Evolutionary conservation across 2,329 filamentous ascomycete genomes (phyloP).

Genomic region (Apiospora sp.): DNA sequence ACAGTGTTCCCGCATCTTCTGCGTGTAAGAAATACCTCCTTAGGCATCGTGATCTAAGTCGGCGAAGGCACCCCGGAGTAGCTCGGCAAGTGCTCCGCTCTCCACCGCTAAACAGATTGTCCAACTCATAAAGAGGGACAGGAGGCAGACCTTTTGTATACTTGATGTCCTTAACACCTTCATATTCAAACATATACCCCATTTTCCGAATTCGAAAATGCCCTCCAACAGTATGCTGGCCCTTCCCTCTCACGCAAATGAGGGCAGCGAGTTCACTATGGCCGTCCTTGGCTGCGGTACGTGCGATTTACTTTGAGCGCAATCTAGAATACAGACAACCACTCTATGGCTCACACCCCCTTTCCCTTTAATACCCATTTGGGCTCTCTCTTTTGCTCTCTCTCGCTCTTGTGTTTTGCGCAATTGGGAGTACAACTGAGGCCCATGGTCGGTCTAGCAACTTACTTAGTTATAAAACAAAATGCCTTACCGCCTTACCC

Average conservation of each 20-base stretch:
- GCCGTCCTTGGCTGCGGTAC: slow-evolving; percentile 82
- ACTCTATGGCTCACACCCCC: neutral
- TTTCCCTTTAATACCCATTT: slow-evolving; percentile 6
- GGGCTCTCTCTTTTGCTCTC: neutral
- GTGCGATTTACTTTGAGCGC: neutral
- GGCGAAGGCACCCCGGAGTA: slow-evolving; percentile 18
- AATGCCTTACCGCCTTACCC: neutral
- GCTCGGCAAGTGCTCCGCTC: slow-evolving; percentile 12
- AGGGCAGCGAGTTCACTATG: slow-evolving; percentile 67
- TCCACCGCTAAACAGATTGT: slow-evolving; percentile 1
- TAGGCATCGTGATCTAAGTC: slow-evolving; percentile 9
- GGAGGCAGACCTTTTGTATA: neutral
- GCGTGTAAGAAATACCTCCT: neutral
- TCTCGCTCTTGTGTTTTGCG: neutral
- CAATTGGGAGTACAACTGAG: neutral
- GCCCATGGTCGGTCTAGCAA: no score
- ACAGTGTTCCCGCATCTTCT: neutral
- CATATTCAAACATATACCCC: neutral
- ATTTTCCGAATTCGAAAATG: neutral
- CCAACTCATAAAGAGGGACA: slow-evolving; percentile 1
- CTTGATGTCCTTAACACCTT: neutral
- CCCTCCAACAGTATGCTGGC: slow-evolving; percentile 37
- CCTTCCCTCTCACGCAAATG: slow-evolving; percentile 43
- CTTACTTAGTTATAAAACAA: neutral
- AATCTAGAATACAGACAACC: neutral